Evolutionary conservation across 2,329 filamentous ascomycete species (phyloP), one percentile per base, ranked within the genome.

Genomic region (Ploettnerulaceae sp.): DNA sequence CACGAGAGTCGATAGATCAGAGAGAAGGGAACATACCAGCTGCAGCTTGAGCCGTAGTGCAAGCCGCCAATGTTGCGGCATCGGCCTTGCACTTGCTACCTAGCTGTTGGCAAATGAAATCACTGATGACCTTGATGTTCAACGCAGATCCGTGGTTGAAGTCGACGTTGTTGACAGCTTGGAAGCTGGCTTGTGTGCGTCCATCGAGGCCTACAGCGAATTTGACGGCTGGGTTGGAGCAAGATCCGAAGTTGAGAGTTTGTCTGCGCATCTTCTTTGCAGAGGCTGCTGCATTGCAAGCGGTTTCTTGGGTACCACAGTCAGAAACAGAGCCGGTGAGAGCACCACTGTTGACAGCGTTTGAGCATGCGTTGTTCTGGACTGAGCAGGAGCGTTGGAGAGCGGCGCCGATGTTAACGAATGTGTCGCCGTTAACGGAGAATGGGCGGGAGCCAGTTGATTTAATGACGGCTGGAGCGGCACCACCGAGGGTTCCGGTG

Each of bases 341-440:
- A n/a, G n/a, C 64, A 48, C 69, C 61, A 31, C 69, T 69, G 62
- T 82, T 83, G 47, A 74, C 75, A 21, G 72, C 72, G 52, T 79
- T 66, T 9, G 74, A 68, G 58, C 81, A 85, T 3, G 62, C 65
- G 57, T 82, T 83, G 67, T 79, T 75, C 67, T 84, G 59, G 78
- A 60, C 35, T 51, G 79, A 73, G 60, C 81, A 85, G 26, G 77
- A 74, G 36, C 81, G 71, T 64, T 81, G 73, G 31, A 75, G 65
- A 15, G 81, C 81, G 7, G 73, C 75, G 3, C 61, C 66, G 54
- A 75, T 61, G 60, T 75, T 75, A 29, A 74, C 73, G 60, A 85
- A 84, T 28, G 69, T 79, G 67, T 69, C 67, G 38, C 74, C 75
- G 55, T 76, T 74, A 48, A 81, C 75, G 17, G 63, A 55, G 64